Percentiles rank a stretch among this genome's conserved stretches.
These are phyloP conservation scores for Anisodus acutangulus DNA, from an alignment of 257 asterid genomes.

Conservation along the genomic window DNA sequence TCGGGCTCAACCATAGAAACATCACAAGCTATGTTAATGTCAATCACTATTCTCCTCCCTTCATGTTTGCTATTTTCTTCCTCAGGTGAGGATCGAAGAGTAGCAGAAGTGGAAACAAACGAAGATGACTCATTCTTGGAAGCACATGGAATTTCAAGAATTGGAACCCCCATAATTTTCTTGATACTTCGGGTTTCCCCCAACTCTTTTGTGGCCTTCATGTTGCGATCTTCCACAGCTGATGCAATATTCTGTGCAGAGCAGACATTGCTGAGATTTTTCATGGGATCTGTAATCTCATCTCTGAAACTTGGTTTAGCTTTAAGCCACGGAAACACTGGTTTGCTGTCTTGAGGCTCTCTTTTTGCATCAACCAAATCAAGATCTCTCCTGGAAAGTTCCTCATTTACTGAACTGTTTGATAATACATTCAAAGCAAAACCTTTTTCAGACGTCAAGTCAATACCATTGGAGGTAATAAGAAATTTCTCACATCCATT, in stretches of 20 bases:
- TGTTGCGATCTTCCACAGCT: slow-evolving; percentile 46
- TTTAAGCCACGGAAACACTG: slow-evolving; percentile 77
- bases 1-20: slow-evolving; percentile 47
- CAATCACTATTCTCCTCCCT: slow-evolving; percentile 57
- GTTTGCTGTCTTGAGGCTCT: slow-evolving; percentile 44
- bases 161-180: slow-evolving; percentile 76
- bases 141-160: slow-evolving; percentile 54
- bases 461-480: slow-evolving; percentile 38
- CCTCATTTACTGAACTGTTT: slow-evolving; percentile 39
- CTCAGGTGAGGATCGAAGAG: slow-evolving; percentile 35
- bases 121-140: slow-evolving; percentile 42
- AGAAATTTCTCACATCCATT: slow-evolving; percentile 44
- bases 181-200: slow-evolving; percentile 46
- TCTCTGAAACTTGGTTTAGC: slow-evolving; percentile 44
- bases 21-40: slow-evolving; percentile 77
- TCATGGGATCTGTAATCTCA: slow-evolving; percentile 33
- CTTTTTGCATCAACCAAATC: slow-evolving; percentile 46
- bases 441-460: slow-evolving; percentile 52
- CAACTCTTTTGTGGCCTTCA: slow-evolving; percentile 39
- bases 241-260: slow-evolving; percentile 26
- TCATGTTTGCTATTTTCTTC: slow-evolving; percentile 39
- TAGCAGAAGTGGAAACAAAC: slow-evolving; percentile 46
- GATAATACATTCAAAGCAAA: slow-evolving; percentile 69
- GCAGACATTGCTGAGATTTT: slow-evolving; percentile 58
- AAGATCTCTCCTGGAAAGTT: slow-evolving; percentile 38